Base-by-base conservation (phyloP, 805 yeast genomes). In the Lipomyces sp. region DNA sequence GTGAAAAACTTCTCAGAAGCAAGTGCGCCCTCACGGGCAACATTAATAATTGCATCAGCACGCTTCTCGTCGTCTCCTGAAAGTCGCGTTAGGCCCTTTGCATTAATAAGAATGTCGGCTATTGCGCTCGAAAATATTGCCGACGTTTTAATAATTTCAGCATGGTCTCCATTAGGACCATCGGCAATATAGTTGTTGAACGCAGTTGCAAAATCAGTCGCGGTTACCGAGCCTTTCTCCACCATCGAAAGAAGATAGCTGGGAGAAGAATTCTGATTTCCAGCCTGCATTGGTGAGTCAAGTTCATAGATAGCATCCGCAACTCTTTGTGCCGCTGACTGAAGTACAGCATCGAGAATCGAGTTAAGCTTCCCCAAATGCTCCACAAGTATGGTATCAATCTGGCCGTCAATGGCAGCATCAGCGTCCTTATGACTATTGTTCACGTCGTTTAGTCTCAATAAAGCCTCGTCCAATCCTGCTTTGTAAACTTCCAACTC, bases 221-320 rank as follows among this genome's bases (percentile, higher is more conserved):
- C 88, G 14, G 78, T 71, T 35, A 81, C 78, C 0, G 87, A 78
- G 18, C 84, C 76, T 57, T 82, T 77, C 63, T 89, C 96, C 55
- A 83, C 72, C 36, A 86, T 71, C 0, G 91, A 82, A 32, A 82
- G 70, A 21, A 84, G 67, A 60, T 79, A 83, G 57, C 78, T 82
- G 2, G 91, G 86, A 0, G 91, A 78, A 1, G 93, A 75, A 64
- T 81, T 82, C 58, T 81, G 80, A 64, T 85, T 86, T 48, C 93
- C 93, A 3, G 88, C 86, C 67, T 84, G 87, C 79, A 84, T 79
- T 28, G 93, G 86, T 3, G 90, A 83, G 48, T 81, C 83, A 54
- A 86, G 71, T 61, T 83, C 88, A 62, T 78, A 83, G 18, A 73
- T 70, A 0, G 84, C 70, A 58, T 84, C 87, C 68, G 88, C 95